Percentiles rank a stretch among this genome's conserved stretches.
Evolutionary conservation across 2,329 filamentous ascomycete species (phyloP).

Genomic region (Penicillium sp.): DNA sequence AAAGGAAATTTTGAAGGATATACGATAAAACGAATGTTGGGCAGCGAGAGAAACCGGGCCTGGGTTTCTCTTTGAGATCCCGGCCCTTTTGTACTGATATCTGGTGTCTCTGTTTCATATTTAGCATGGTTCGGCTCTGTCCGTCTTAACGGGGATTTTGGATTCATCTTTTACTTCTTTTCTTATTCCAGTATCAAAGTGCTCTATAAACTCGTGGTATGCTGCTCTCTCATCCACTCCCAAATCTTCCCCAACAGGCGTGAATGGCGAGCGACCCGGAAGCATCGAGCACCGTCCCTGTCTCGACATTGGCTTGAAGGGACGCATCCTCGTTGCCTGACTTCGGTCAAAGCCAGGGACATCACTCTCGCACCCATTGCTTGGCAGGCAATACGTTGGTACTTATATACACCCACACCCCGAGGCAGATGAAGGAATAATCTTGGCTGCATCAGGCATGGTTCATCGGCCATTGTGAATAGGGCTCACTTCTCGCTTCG

Average conservation of each 20-base stretch:
- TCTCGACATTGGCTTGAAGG: too few relatives aligned
- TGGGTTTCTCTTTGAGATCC: not conserved
- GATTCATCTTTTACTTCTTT: constrained; percentile 5
- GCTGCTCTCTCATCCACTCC: not conserved
- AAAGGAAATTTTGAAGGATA: not conserved
- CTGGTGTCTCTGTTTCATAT: constrained; percentile 26
- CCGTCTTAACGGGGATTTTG: constrained; percentile 24
- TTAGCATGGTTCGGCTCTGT: constrained; percentile 25
- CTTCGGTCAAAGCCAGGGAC: too few relatives aligned
- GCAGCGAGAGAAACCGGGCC: constrained; percentile 5
- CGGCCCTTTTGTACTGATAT: constrained; percentile 27
- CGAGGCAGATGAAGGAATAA: too few relatives aligned
- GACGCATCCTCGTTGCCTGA: too few relatives aligned
- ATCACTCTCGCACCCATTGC: too few relatives aligned
- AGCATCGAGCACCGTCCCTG: too few relatives aligned
- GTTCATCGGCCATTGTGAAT: too few relatives aligned
- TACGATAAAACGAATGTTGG: constrained; percentile 8
- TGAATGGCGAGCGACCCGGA: too few relatives aligned
- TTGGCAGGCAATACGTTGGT: too few relatives aligned
- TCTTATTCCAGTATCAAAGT: not conserved
- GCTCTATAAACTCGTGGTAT: not conserved
- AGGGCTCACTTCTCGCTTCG: too few relatives aligned
- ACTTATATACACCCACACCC: too few relatives aligned
- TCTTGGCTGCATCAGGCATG: too few relatives aligned
- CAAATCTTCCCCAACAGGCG: not conserved